Conservation (phyloP, 2,329 filamentous ascomycete genomes). For the Fusarium lateritium region DNA sequence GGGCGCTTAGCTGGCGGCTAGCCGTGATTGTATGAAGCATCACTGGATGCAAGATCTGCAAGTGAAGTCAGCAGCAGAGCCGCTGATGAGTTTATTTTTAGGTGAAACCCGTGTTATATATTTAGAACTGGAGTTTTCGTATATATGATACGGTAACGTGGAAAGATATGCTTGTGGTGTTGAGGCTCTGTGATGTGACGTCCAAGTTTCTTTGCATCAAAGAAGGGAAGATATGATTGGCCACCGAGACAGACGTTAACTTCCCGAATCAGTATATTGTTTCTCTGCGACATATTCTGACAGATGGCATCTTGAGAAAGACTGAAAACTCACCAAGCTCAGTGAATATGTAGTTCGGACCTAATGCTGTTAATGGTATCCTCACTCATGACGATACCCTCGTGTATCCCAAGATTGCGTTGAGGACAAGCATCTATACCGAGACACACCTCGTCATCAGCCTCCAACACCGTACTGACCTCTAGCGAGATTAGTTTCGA, state of each 20-base stretch:
- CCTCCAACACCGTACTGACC: conserved; percentile 23
- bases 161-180: conserved; percentile 39
- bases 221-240: conserved; percentile 38
- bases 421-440: conserved; percentile 16
- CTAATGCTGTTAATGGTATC: conserved; percentile 9
- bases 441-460: conserved; percentile 15
- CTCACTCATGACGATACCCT: conserved; percentile 1
- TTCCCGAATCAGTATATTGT: conserved; percentile 7
- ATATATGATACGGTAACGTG: conserved; percentile 5
- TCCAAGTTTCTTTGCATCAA: conserved; percentile 14
- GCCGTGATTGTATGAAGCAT: conserved; percentile 8
- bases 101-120: conserved; percentile 14
- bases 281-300: background rate
- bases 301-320: background rate
- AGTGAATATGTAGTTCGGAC: conserved; percentile 1
- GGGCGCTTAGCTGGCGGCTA: conserved; percentile 51
- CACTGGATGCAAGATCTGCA: conserved; percentile 33
- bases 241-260: background rate
- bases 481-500: conserved; percentile 15
- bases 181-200: conserved; percentile 46
- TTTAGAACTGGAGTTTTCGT: conserved; percentile 18
- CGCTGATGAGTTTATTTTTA: conserved; percentile 32
- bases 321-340: background rate
- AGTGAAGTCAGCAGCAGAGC: conserved; percentile 7
- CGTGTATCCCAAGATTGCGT: conserved; percentile 10